phyloP scores from a whole-genome alignment of 371 early-diverging fungal genomes.

The Mucor irregularis region DNA sequence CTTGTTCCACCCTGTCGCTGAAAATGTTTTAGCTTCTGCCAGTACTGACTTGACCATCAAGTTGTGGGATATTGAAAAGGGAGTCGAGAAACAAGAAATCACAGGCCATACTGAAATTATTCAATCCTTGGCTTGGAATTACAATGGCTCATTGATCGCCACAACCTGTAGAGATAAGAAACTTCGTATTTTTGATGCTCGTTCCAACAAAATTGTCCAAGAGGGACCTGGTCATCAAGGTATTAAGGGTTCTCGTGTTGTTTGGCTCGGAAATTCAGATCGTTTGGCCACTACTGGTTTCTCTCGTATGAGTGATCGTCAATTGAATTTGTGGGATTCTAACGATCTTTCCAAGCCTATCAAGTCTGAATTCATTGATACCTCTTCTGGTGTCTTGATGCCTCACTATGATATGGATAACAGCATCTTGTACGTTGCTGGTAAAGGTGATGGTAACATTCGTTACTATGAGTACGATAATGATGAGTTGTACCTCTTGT shows the following conservation, averaged over 20 bases:
- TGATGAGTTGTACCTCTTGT: constrained; percentile 75
- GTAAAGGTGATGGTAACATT: constrained; percentile 98
- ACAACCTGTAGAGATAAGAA: constrained; percentile 97
- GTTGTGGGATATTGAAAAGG: constrained; percentile 96
- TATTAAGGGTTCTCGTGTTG: constrained; percentile 93
- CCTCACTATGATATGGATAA: constrained; percentile 93
- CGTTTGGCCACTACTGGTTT: constrained; percentile 94
- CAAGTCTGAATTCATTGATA: constrained; percentile 80
- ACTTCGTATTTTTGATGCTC: constrained; percentile 90
- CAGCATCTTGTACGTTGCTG: constrained; percentile 91
- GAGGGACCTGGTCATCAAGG: constrained; percentile 91
- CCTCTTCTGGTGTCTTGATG: constrained; percentile 94
- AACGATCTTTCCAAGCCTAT: constrained; percentile 75
- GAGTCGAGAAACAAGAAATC: constrained; percentile 83
- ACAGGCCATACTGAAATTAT: constrained; percentile 92
- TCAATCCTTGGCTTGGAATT: constrained; percentile 90
- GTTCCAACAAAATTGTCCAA: constrained; percentile 81
- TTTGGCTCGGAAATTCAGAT: constrained; percentile 86
- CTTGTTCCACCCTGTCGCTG: constrained; percentile 94
- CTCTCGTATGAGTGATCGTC: constrained; percentile 89
- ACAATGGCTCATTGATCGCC: constrained; percentile 83
- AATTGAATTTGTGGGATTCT: constrained; percentile 89
- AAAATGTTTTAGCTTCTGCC: constrained; percentile 88
- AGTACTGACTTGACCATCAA: constrained; percentile 93
- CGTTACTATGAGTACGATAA: constrained; percentile 96